Conservation (phyloP, 2,329 filamentous ascomycete species). For the Metarhizium anisopliae region DNA sequence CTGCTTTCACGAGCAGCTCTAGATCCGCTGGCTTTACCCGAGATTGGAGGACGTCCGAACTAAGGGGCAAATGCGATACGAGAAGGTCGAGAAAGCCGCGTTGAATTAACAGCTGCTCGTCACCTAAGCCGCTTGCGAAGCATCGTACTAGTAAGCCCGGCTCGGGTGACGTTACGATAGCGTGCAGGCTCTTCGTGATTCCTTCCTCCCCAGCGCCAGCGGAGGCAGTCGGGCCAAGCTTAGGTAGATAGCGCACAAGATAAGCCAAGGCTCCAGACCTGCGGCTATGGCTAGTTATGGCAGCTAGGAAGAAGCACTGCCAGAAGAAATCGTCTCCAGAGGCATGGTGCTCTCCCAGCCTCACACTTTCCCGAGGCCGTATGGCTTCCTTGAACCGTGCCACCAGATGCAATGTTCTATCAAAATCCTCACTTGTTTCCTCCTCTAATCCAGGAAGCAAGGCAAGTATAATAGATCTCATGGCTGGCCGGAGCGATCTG, state of each 20-base stretch:
- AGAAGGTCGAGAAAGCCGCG: conserved; percentile 88
- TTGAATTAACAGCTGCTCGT: conserved; percentile 86
- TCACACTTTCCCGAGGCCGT: conserved; percentile 42
- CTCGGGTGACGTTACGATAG: conserved; percentile 77
- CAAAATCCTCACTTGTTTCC: conserved; percentile 95
- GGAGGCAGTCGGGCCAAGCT: conserved; percentile 14
- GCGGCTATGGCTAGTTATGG: conserved; percentile 79
- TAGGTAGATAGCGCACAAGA: conserved; percentile 66
- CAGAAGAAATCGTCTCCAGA: conserved; percentile 84
- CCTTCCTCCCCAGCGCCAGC: conserved; percentile 8
- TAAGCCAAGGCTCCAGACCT: conserved; percentile 84
- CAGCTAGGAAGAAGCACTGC: conserved; percentile 93
- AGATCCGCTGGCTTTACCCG: conserved; percentile 67
- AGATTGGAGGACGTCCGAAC: conserved; percentile 71
- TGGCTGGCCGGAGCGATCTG: conserved; percentile 67
- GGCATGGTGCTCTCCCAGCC: conserved; percentile 42
- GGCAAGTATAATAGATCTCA: conserved; percentile 86
- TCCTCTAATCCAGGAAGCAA: conserved; percentile 88
- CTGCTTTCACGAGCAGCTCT: conserved; percentile 71
- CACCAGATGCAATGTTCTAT: conserved; percentile 70
- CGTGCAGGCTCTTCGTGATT: conserved; percentile 37
- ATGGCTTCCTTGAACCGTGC: conserved; percentile 67
- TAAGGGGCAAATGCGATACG: conserved; percentile 79
- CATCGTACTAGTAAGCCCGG: conserved; percentile 84
- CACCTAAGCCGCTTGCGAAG: conserved; percentile 80